Evolutionary conservation across 495 filamentous ascomycete genomes (phyloP), one percentile per base, ranked within the genome.

Genomic region (Parmelia sp.): DNA sequence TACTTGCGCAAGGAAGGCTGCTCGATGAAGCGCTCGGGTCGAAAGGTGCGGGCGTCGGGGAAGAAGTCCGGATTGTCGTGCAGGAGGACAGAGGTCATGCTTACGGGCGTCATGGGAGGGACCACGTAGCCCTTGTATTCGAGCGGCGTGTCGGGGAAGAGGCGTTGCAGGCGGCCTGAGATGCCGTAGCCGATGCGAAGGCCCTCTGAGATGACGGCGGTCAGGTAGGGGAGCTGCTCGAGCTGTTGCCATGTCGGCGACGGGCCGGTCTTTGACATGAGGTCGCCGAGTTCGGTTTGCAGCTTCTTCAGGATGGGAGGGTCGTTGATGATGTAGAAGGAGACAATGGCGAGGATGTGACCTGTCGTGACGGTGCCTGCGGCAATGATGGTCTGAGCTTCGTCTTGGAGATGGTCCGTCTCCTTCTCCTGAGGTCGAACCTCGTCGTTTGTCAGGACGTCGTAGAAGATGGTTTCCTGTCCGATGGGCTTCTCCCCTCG

Each of bases 171-270:
- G 33, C 66, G 68, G 15, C 36, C 40, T 1, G 72, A 65, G n/a
- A 69, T 71, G 25, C 77, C 78, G 37, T 73, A 75, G 14, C 39
- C 45, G 27, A 47, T 51, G 44, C 76, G 71, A 29, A 78, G 55
- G 21, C 70, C 75, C 65, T 78, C 77, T 64, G 67, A 73, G 14
- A 77, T 57, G 9, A 74, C 69, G 0, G 73, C 69, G 8, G 70
- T 78, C 40, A 70, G 63, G 64, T 82, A 84, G 2, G 82, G 79
- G 1, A 80, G 76, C 61, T 79, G 67, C 60, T 80, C 79, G 0
- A 80, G 74, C 27, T 73, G 62, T 10, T 64, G 63, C 76, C 72
- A 75, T 37, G 65, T 69, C 8, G 74, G 67, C 7, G 23, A 35
- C 8, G 62, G 39, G 29, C 19, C 37, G 0, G 31, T 35, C 23